Base-by-base conservation (phyloP, 2,329 filamentous ascomycete species). In the Penicillium sp. region DNA sequence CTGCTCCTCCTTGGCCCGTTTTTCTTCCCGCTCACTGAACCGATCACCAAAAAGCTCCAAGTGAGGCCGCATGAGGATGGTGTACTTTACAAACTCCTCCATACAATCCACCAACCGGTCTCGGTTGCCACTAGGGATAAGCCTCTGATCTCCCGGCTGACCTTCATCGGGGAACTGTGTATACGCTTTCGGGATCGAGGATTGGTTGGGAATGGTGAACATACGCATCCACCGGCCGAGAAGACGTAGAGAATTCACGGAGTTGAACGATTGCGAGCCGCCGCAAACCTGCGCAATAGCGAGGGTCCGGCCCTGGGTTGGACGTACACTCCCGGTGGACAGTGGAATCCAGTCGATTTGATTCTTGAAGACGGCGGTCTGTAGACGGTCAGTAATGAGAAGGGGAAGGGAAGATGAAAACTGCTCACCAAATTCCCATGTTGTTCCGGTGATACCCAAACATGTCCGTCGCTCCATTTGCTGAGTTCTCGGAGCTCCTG, bases 341-440 rank as follows among this genome's bases (percentile, higher is more conserved):
- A 89, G 74, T 0, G 86, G 86, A 38, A 88, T 86, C 86, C 86
- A 88, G 68, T 89, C 86, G 45, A 88, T 88, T 59, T 88, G 85
- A 59, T 86, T 86, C 59, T 88, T 88, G 77, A 88, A 88, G 4
- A 18, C 18, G 18, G 18, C 18, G 2, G 18, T 18, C 18, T 18
- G 18, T 18, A 2, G 18, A 18, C 18, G 2, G 18, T 18, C 18
- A 18, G 18, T 2, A 2, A 18, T 18, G 18, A 18, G 18, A 18
- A 18, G 2, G 18, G 18, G 18, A 18, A 18, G 18, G 18, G 18
- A 18, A 18, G 18, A 18, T 18, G 18, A 18, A 18, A 18, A 18
- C 2, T 18, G 18, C 76, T 61, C 52, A 83, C 82, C 39, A 88
- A 61, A 59, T 84, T 87, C 0, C 86, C 86, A 58, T 89, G 86